A percentile compares a stretch with the other conserved stretches of the same genome.
These are phyloP conservation scores for Talaromyces sp. DNA, from an alignment of 2,329 filamentous ascomycete genomes.

Conservation along the genomic window DNA sequence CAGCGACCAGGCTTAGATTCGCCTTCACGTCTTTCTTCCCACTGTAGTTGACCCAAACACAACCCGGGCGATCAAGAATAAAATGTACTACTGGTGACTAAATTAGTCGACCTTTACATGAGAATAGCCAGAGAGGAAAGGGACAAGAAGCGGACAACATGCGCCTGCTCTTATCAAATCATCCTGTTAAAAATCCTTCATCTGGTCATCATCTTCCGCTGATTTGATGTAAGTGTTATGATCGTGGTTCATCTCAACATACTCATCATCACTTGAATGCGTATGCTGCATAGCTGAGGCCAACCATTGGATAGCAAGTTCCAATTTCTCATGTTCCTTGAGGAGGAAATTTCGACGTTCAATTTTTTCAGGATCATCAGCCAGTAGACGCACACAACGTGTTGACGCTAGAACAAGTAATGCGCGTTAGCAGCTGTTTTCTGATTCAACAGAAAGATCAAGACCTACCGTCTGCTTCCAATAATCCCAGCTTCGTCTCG, in stretches of 20 bases:
- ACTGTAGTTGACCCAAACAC: neutral
- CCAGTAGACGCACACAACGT: slow-evolving; percentile 34
- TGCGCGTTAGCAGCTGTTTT: neutral
- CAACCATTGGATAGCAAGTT: slow-evolving; percentile 32
- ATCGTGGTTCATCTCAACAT: neutral
- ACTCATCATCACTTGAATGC: neutral
- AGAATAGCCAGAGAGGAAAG: neutral
- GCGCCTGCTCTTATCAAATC: neutral
- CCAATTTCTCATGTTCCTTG: slow-evolving; percentile 31
- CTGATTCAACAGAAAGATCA: neutral
- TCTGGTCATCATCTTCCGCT: neutral
- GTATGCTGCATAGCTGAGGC: neutral
- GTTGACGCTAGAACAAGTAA: slow-evolving; percentile 26
- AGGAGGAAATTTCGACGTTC: slow-evolving; percentile 25
- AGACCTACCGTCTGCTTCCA: slow-evolving; percentile 28
- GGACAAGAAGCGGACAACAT: neutral
- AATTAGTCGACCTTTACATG: neutral
- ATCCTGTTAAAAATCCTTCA: neutral
- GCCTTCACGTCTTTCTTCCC: neutral
- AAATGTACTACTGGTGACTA: neutral
- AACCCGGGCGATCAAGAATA: neutral
- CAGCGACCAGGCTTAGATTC: neutral
- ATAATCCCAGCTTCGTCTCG: slow-evolving; percentile 27
- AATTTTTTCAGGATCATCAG: slow-evolving; percentile 33
- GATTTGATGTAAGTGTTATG: neutral